These are phyloP conservation scores for Colletotrichum horii DNA, from an alignment of 2,329 filamentous ascomycete genomes.

Conservation along the genomic window DNA sequence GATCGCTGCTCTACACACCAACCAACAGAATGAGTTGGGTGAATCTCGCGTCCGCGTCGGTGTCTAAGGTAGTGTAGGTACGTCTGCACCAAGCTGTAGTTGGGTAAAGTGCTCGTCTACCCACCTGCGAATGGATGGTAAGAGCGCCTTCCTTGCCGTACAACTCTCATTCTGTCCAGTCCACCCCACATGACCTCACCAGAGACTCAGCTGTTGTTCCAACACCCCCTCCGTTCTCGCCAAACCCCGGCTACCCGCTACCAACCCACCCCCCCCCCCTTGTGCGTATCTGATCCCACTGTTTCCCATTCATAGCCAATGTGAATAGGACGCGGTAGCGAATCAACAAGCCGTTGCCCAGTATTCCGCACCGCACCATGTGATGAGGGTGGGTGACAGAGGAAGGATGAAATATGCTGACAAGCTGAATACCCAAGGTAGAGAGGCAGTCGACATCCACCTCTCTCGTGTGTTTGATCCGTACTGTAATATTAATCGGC, in stretches of 20 bases:
- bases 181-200: background rate
- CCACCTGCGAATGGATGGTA: no score
- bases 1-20: background rate
- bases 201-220: background rate
- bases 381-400: background rate
- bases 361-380: background rate
- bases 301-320: background rate
- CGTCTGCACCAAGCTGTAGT: background rate
- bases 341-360: background rate
- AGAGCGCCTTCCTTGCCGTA: no score
- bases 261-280: background rate
- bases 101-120: background rate
- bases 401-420: background rate
- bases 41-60: background rate
- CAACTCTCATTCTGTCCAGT: background rate
- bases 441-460: background rate
- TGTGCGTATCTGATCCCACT: background rate
- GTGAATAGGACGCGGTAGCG: background rate
- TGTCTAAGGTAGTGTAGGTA: background rate
- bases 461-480: background rate
- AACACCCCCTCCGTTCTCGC: background rate
- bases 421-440: background rate
- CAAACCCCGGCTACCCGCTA: background rate
- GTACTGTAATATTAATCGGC: background rate
- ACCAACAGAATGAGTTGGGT: background rate